Evolutionary conservation across 1,284 basidiomycete genomes (phyloP).

Genomic region (Golubevia pallescens): DNA sequence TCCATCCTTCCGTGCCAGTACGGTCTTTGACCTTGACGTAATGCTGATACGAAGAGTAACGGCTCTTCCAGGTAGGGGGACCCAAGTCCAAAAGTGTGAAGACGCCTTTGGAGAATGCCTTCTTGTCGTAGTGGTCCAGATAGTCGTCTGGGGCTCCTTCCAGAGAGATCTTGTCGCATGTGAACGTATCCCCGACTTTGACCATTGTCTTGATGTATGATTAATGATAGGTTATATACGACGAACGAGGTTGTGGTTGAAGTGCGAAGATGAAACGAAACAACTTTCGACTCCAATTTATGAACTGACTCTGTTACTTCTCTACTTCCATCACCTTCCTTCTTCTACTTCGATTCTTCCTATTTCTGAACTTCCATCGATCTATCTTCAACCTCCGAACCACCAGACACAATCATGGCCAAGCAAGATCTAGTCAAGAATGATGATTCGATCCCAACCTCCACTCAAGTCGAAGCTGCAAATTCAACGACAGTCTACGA

Average conservation of each 20-base stretch:
- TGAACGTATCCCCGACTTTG: background rate
- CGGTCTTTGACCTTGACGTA: background rate
- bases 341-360: no score
- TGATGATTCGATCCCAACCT: background rate
- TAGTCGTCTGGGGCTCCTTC: background rate
- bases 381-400: no score
- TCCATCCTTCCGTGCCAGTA: background rate
- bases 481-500: background rate
- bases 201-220: background rate
- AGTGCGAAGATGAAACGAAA: no score
- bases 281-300: no score
- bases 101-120: background rate
- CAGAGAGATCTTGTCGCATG: background rate
- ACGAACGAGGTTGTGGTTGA: no score
- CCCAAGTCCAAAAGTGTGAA: background rate
- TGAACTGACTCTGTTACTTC: no score
- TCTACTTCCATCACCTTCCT: no score
- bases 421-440: background rate
- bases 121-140: background rate
- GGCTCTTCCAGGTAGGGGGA: background rate
- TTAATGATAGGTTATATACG: no score
- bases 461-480: background rate
- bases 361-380: no score
- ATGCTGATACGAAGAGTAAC: background rate
- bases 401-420: background rate